Percentiles rank a stretch among this genome's conserved stretches.
Conservation (phyloP, 164 flowering plant genomes). For the Saururus chinensis region DNA sequence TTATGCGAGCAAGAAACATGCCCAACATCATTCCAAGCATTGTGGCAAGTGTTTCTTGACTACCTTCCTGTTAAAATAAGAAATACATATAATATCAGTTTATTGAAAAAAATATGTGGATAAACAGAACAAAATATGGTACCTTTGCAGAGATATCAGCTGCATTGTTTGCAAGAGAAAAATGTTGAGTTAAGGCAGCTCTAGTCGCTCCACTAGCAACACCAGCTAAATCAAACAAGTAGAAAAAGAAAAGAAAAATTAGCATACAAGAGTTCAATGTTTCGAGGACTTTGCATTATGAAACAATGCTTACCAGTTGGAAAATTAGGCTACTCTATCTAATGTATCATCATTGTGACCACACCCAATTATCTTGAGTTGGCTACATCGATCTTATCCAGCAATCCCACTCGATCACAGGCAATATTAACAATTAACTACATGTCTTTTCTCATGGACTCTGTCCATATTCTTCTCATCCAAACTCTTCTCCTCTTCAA, state of each 20-base stretch:
- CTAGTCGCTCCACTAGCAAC: slow-evolving; percentile 99
- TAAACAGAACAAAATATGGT: slow-evolving; percentile 1
- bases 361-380: not conserved
- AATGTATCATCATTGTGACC: not conserved
- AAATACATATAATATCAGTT: not conserved
- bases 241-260: not conserved
- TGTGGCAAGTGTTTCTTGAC: slow-evolving; percentile 96
- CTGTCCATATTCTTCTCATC: too few species aligned
- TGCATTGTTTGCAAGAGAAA: slow-evolving; percentile 95
- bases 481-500: too few species aligned
- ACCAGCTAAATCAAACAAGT: slow-evolving; percentile 50
- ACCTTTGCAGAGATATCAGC: slow-evolving; percentile 99
- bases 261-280: not conserved
- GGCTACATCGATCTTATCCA: not conserved
- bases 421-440: too few species aligned
- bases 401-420: not conserved
- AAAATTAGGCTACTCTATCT: not conserved
- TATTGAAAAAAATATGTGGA: not conserved
- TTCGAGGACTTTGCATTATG: not conserved
- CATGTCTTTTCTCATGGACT: too few species aligned
- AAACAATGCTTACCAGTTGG: not conserved
- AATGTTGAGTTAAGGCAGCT: slow-evolving; percentile 98
- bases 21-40: slow-evolving; percentile 97
- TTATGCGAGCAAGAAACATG: slow-evolving; percentile 83
- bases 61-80: slow-evolving; percentile 63